Base-by-base conservation (phyloP, 371 early-diverging fungal genomes). In the Mortierella sp. region DNA sequence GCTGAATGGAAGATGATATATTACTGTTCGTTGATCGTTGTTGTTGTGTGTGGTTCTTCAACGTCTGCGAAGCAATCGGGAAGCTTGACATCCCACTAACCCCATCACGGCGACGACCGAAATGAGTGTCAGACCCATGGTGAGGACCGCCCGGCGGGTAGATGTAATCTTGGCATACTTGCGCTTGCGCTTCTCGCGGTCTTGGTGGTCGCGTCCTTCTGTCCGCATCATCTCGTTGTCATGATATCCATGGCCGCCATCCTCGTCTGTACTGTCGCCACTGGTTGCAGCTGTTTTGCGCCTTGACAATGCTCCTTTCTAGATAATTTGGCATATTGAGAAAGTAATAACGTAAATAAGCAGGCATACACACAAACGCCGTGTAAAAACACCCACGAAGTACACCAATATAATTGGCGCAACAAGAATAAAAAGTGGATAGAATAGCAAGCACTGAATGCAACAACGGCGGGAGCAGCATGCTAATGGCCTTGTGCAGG, bases 91-190 rank as follows among this genome's bases (percentile, higher is more conserved):
- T 11, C 86, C 86, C 8, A 86, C 80, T 26, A 86, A 50, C 19
- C 86, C 86, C 73, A 86, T 69, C 19, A 86, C 75, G 6, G 86
- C 80, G 9, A 86, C 75, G 6, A 82, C 86, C 2, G 86, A 86
- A 46, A 86, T n/a, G 37, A 86, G 28, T 0, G 86, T 86, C 64
- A 86, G 53, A 5, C 86, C 86, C 72, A 82, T 79, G 13, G 86
- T 86, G 40, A 86, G 31, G n/a, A 86, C 78, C 11, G 79, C 72
- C 16, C 86, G 73, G 40, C 86, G 75, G 34, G 86, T 86, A 10
- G 86, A 86, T 28, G 79, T 86, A 70, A 86, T 86, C 72, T 81
- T 86, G 54, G 81, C 70, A 43, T 85, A 85, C 64, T 81, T 85
- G 40, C 73, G 69, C 26, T 51, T 74, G 24, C 80, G 77, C 54